Evolutionary conservation across 768 basidiomycete species (phyloP).

Genomic region (Trametes villosa): DNA sequence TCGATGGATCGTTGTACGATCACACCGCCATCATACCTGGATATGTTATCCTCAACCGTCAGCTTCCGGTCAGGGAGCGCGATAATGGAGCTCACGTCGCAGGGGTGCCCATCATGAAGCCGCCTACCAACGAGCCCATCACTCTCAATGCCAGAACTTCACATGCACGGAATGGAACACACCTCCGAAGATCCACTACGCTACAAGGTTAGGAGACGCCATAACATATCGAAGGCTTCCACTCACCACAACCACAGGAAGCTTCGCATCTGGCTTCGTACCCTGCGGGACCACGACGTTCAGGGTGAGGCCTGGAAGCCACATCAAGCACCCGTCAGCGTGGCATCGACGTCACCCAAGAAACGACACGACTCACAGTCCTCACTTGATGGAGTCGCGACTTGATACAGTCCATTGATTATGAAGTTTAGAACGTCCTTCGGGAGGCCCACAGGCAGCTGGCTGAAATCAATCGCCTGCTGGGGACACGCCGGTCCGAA

Average conservation of each 20-base stretch:
- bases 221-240: not conserved
- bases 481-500: slow-evolving; percentile 25
- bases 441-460: not conserved
- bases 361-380: not conserved
- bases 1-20: slow-evolving; percentile 51
- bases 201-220: not conserved
- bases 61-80: not conserved
- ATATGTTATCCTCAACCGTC: not conserved
- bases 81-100: not conserved
- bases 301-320: slow-evolving; percentile 49
- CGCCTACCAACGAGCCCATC: not conserved
- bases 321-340: not conserved
- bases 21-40: slow-evolving; percentile 29
- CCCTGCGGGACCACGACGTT: slow-evolving; percentile 52
- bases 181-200: not conserved
- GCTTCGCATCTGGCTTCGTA: slow-evolving; percentile 43
- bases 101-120: not conserved
- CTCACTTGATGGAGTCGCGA: not conserved
- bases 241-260: slow-evolving; percentile 58
- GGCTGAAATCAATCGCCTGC: not conserved
- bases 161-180: not conserved
- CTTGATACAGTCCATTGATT: not conserved
- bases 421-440: not conserved
- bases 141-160: not conserved
- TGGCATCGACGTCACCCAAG: no score